A percentile compares a stretch with the other conserved stretches of the same genome.
phyloP scores from a whole-genome alignment of 2,329 filamentous ascomycete genomes.

The Xylariales sp. region DNA sequence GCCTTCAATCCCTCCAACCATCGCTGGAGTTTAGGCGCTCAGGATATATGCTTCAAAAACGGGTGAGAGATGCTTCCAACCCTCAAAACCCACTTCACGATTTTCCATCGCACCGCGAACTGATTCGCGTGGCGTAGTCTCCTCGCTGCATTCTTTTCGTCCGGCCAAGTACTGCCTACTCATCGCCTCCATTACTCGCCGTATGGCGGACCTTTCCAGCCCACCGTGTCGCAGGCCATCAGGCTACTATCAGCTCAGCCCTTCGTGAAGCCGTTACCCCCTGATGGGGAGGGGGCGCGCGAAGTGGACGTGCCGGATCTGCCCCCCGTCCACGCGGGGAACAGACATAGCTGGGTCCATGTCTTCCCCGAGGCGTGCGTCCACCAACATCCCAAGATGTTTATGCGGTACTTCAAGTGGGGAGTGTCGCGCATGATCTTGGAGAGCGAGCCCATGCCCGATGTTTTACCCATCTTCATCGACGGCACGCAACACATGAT shows the following conservation, averaged over 20 bases:
- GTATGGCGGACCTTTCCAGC: constrained; percentile 88
- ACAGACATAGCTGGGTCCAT: constrained; percentile 87
- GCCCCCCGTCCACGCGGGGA: constrained; percentile 70
- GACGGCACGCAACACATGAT: constrained; percentile 90
- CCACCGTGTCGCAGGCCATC: constrained; percentile 87
- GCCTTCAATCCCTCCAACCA: constrained; percentile 78
- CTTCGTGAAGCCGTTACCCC: constrained; percentile 50
- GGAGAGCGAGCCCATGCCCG: constrained; percentile 86
- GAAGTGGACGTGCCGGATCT: constrained; percentile 59
- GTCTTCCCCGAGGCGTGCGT: constrained; percentile 96
- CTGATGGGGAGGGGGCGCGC: constrained; percentile 28
- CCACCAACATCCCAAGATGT: constrained; percentile 82
- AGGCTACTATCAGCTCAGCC: constrained; percentile 77
- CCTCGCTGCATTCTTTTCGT: constrained; percentile 82
- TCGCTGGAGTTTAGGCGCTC: constrained; percentile 90
- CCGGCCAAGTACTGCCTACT: constrained; percentile 90
- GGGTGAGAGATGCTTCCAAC: constrained; percentile 63
- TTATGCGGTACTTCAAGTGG: constrained; percentile 98
- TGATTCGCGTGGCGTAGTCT: constrained; percentile 59
- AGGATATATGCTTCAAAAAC: constrained; percentile 95
- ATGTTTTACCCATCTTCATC: constrained; percentile 93
- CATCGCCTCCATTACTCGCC: constrained; percentile 83
- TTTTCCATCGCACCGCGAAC: neutral
- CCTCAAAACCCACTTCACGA: neutral
- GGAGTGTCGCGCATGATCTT: constrained; percentile 91